phyloP scores from a whole-genome alignment of 306 rosid species.

The Biancaea sappan region DNA sequence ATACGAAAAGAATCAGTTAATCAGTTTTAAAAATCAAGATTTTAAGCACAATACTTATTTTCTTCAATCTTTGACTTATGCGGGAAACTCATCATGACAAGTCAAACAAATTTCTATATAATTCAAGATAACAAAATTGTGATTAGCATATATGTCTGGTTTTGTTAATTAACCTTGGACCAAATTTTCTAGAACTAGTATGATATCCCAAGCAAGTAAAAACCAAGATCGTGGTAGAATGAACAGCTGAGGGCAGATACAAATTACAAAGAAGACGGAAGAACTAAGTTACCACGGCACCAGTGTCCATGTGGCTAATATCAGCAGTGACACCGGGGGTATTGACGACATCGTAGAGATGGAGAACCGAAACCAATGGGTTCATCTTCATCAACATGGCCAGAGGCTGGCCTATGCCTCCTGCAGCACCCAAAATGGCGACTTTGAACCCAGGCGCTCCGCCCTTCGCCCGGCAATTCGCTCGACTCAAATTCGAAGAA shows the following conservation, averaged over 20 bases:
- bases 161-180: neutral
- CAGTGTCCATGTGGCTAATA: constrained; percentile 91
- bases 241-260: neutral
- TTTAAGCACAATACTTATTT: neutral
- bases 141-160: neutral
- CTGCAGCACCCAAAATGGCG: constrained; percentile 90
- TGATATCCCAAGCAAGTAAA: neutral
- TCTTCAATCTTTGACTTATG: neutral
- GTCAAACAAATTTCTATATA: neutral
- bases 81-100: neutral
- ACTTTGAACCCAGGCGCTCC: constrained; percentile 81
- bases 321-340: constrained; percentile 94
- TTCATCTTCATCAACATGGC: constrained; percentile 90
- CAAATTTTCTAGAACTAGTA: neutral
- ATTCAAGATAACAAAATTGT: neutral
- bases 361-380: constrained; percentile 85
- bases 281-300: constrained; percentile 68
- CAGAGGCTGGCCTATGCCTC: constrained; percentile 95
- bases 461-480: constrained; percentile 81
- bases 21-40: neutral
- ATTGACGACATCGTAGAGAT: constrained; percentile 90
- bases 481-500: constrained; percentile 44
- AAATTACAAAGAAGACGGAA: neutral
- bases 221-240: neutral
- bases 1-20: neutral